Evolutionary conservation across 768 basidiomycete species (phyloP), one percentile per base, ranked within the genome.

Genomic region (Trametes punicea): DNA sequence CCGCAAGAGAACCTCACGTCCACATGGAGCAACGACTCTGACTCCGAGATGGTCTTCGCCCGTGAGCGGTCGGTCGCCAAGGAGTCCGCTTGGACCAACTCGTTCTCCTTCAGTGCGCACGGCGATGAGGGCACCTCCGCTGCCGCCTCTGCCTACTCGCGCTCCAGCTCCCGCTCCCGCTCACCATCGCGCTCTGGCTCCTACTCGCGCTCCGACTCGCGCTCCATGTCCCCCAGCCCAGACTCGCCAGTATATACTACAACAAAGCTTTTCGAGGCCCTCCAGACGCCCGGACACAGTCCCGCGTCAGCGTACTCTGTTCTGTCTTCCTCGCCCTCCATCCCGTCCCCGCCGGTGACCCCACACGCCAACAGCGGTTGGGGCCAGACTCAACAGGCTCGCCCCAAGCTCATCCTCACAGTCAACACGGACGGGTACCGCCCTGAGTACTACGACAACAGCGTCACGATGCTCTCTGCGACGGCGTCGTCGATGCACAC

Each of bases 401-500:
- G 65, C 18, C 63, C 66, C n/a, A 55, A 56, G 26, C 56, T 60
- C 46, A 47, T 54, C 26, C 78, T 88, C 54, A 81, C 79, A 52
- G 81, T 89, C 71, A 78, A 88, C 70, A 88, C 85, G 48, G 73
- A 50, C 54, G 56, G 56, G 33, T 72, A 70, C 41, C 76, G 75
- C 18, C 72, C 74, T 50, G 76, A 76, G 60, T 81, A 80, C 67
- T 75, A 80, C 61, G 73, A 71, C 59, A 71, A 73, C 60, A 70
- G 71, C 55, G 75, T 73, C 56, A 80, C 80, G 13, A 77, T 80
- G 33, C 66, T 67, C 47, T 73, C 74, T 25, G 66, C 67, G 40
- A 72, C 75, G 16, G 83, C 84, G 29, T 85, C 85, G 25, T 75
- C 77, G 61, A 87, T 89, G 86, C 86, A 85, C 56, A 89, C 87